Evolutionary conservation across 2,329 filamentous ascomycete species (phyloP).

Genomic region (Stagonosporopsis cucurbitacearum): DNA sequence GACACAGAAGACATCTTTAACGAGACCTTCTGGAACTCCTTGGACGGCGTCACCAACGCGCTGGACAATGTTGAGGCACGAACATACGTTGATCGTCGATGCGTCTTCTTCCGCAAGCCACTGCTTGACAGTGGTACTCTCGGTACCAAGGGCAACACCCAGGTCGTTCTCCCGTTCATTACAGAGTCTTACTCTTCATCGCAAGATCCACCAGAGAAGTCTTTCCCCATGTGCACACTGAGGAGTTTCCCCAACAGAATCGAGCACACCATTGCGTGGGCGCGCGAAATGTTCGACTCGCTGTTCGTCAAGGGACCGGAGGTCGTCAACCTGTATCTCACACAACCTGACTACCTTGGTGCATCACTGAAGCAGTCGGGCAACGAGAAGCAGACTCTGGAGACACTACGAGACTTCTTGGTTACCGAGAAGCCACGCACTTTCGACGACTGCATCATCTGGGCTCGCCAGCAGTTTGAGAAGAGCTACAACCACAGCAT

Average conservation of each 20-base stretch:
- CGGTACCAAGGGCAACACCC: conserved; percentile 98
- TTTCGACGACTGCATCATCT: conserved; percentile 96
- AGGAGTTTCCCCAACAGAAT: conserved; percentile 98
- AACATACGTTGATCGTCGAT: conserved; percentile 94
- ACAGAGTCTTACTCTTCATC: conserved; percentile 98
- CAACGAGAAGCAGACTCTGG: conserved; percentile 91
- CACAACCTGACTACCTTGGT: conserved; percentile 88
- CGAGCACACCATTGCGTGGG: conserved; percentile 98
- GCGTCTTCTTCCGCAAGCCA: conserved; percentile 98
- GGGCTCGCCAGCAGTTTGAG: conserved; percentile 93
- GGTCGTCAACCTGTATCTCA: conserved; percentile 91
- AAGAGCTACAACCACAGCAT: conserved; percentile 97
- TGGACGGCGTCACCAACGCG: conserved; percentile 95
- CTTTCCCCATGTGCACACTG: conserved; percentile 98
- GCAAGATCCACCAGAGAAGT: conserved; percentile 96
- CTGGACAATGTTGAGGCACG: conserved; percentile 97
- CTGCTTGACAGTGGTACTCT: conserved; percentile 95
- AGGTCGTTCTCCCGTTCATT: conserved; percentile 87
- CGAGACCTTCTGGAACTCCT: conserved; percentile 84
- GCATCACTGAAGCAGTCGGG: conserved; percentile 88
- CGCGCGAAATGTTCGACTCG: conserved; percentile 92
- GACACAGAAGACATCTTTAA: conserved; percentile 96
- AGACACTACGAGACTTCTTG: conserved; percentile 87
- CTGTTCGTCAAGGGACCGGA: conserved; percentile 94
- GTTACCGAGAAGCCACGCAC: conserved; percentile 89